Percentiles rank a stretch among this genome's conserved stretches.
phyloP scores from a whole-genome alignment of 2,329 filamentous ascomycete species.

The Penicillium sp. region DNA sequence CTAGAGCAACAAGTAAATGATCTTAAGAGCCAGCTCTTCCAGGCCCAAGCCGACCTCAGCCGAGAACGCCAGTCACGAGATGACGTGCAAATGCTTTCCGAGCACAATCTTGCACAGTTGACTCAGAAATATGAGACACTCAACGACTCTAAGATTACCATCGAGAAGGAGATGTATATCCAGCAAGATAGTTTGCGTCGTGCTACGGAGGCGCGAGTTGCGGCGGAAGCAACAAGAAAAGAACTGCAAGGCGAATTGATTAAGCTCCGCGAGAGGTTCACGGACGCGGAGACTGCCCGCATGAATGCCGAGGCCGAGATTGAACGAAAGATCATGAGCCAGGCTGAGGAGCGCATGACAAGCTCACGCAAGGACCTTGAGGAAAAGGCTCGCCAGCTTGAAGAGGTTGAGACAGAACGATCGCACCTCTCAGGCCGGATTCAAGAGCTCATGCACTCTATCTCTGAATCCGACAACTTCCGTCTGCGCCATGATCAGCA shows the following conservation, averaged over 20 bases:
- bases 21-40: constrained; percentile 80
- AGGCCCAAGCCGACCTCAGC: constrained; percentile 83
- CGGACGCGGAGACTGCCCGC: constrained; percentile 81
- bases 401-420: constrained; percentile 77
- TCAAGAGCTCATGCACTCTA: constrained; percentile 80
- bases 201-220: constrained; percentile 75
- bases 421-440: constrained; percentile 74
- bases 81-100: constrained; percentile 84
- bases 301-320: constrained; percentile 77
- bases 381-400: constrained; percentile 70
- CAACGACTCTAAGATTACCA: constrained; percentile 93
- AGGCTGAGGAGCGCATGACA: constrained; percentile 77
- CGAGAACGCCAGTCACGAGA: constrained; percentile 90
- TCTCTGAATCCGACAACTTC: constrained; percentile 85
- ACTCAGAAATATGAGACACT: constrained; percentile 82
- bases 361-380: constrained; percentile 78
- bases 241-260: constrained; percentile 85
- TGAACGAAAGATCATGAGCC: constrained; percentile 73
- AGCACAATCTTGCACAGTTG: constrained; percentile 80
- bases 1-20: constrained; percentile 85
- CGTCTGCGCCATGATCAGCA: constrained; percentile 87
- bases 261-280: constrained; percentile 76
- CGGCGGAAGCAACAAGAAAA: constrained; percentile 83
- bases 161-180: constrained; percentile 95
- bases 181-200: constrained; percentile 89